Conservation (phyloP, 345 rosid genomes). For the Brassica nigra region DNA sequence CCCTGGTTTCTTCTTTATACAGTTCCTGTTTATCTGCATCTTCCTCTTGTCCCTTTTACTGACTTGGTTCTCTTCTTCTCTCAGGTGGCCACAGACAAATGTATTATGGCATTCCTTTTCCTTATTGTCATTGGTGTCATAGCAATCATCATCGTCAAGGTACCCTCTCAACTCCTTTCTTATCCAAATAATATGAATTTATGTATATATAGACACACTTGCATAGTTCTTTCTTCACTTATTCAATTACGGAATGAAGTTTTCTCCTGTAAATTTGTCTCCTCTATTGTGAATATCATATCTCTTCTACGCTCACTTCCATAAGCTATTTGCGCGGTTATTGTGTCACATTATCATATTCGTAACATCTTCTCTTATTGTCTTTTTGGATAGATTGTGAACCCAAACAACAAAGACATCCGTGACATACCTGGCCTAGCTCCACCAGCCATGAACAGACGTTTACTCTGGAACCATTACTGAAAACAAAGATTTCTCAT, state of each 20-base stretch:
- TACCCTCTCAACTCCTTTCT: conserved; percentile 28
- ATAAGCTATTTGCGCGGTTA: neutral
- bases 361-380: conserved; percentile 7
- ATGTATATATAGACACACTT: neutral
- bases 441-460: conserved; percentile 81
- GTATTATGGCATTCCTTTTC: conserved; percentile 82
- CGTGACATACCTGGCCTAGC: conserved; percentile 89
- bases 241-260: neutral
- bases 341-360: conserved; percentile 2
- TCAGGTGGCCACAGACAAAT: conserved; percentile 94
- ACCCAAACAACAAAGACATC: conserved; percentile 89
- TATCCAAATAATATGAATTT: neutral
- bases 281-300: neutral
- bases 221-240: neutral
- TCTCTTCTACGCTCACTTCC: conserved; percentile 4
- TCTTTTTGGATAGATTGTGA: conserved; percentile 58
- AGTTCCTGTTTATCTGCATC: neutral
- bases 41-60: conserved; percentile 24
- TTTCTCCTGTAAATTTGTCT: conserved; percentile 1
- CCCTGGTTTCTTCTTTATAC: conserved; percentile 28
- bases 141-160: conserved; percentile 93
- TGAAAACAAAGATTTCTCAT: conserved; percentile 21
- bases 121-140: conserved; percentile 83
- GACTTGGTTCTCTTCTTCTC: conserved; percentile 30
- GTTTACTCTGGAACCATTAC: conserved; percentile 66